phyloP scores from a whole-genome alignment of 2,329 filamentous ascomycete species.

The Fulvia fulva region DNA sequence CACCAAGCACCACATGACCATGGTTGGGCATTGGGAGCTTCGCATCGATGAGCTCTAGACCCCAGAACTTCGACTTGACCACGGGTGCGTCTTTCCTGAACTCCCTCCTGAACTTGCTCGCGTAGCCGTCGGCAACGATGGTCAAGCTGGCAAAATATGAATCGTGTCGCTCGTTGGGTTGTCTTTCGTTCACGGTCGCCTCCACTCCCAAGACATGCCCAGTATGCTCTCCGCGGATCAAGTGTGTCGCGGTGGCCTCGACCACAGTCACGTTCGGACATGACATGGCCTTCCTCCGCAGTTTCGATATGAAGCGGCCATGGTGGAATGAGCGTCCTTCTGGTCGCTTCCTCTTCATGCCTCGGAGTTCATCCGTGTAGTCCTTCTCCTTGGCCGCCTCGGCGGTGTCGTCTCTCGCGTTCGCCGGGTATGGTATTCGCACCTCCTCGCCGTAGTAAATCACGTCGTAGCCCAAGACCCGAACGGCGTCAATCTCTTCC shows the following conservation, averaged over 20 bases:
- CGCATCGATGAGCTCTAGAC: conserved; percentile 85
- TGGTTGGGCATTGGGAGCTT: conserved; percentile 69
- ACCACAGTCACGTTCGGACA: conserved; percentile 84
- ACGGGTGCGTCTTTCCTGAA: conserved; percentile 64
- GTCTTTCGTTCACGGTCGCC: conserved; percentile 60
- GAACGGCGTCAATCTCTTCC: conserved; percentile 81
- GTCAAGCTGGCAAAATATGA: conserved; percentile 84
- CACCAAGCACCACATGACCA: conserved; percentile 83
- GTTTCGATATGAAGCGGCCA: conserved; percentile 80
- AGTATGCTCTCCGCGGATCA: conserved; percentile 66
- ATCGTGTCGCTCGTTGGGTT: conserved; percentile 56
- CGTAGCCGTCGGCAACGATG: conserved; percentile 87
- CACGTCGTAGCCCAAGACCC: conserved; percentile 81
- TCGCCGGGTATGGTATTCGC: conserved; percentile 71
- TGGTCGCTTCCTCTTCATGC: conserved; percentile 47
- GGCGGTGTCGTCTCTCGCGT: conserved; percentile 41
- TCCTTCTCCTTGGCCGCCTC: conserved; percentile 32
- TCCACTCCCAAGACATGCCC: conserved; percentile 79
- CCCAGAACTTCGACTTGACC: conserved; percentile 85
- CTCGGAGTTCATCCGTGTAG: conserved; percentile 28
- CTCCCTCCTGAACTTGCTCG: conserved; percentile 83
- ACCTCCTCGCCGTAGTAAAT: conserved; percentile 73
- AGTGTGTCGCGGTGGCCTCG: conserved; percentile 77
- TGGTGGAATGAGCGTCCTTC: conserved; percentile 87
- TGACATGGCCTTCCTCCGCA: conserved; percentile 68